Evolutionary conservation across 1,139 yeast genomes (phyloP).

Genomic region (Yamadazyma friedrichii): DNA sequence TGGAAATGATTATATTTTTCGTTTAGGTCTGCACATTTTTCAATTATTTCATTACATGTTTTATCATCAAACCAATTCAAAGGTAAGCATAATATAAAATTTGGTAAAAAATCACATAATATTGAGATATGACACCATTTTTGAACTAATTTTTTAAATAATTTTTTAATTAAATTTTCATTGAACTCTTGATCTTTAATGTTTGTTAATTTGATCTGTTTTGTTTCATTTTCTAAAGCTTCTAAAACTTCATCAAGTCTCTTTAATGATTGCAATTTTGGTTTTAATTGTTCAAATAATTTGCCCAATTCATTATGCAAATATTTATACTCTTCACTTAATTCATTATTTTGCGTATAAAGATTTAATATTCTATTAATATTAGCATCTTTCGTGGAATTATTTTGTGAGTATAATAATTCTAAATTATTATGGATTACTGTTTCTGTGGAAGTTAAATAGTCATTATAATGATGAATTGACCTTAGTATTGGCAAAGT

Average conservation of each 20-base stretch:
- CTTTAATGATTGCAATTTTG: conserved; percentile 17
- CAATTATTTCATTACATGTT: conserved; percentile 23
- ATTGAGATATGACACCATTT: conserved; percentile 26
- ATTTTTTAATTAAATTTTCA: conserved; percentile 6
- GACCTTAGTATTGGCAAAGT: conserved; percentile 33
- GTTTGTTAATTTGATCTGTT: conserved; percentile 11
- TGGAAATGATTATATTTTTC: conserved; percentile 22
- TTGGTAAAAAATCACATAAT: conserved; percentile 31
- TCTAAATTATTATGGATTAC: conserved; percentile 24
- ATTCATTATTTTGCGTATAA: conserved; percentile 13
- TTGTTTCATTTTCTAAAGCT: conserved; percentile 10
- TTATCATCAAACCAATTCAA: conserved; percentile 36
- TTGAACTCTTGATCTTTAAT: conserved; percentile 8
- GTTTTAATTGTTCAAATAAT: conserved; percentile 12
- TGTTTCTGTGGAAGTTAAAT: conserved; percentile 30
- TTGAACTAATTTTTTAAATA: conserved; percentile 17
- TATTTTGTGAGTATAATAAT: conserved; percentile 16
- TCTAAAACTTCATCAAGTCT: conserved; percentile 17
- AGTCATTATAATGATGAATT: conserved; percentile 28
- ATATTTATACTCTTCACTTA: conserved; percentile 7
- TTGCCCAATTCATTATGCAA: conserved; percentile 5
- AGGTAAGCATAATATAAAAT: conserved; percentile 32
- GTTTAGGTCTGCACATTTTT: conserved; percentile 25
- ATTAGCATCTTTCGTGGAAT: conserved; percentile 13
- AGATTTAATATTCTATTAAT: conserved; percentile 18